Evolutionary conservation across 106 monocot species (phyloP), one percentile per base, ranked within the genome.

Genomic region (Dioscorea dumetorum): DNA sequence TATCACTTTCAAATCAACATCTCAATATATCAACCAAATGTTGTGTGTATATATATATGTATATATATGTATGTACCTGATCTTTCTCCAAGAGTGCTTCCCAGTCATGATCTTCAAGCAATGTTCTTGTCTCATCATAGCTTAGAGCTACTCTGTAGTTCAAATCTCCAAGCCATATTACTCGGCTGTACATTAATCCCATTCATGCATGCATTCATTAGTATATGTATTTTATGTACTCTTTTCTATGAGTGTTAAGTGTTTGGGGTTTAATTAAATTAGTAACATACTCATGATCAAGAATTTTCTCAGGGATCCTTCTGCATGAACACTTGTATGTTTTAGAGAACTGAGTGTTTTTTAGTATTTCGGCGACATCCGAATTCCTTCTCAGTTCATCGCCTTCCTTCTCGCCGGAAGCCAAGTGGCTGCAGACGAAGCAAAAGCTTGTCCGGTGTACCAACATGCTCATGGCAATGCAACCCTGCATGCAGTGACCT

Each of bases 321-420:
- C 61, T 70, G 14, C 72, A 49, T 1, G 88, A 82, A 10, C 62
- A 60, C 75, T 99, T 93, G 90, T 92, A 99, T 52, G 87, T 79
- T 49, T 64, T 87, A 0, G 80, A 79, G 67, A 99, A 93, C 70
- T 89, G 92, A 8, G 86, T 85, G 87, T 51, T 85, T 75, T 87
- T 90, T 31, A 99, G 78, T 48, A 99, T 99, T 69, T 99, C 92
- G 8, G 85, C 73, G 11, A 99, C 97, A 34, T 99, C 92, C 2
- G 87, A 84, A 70, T 99, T 99, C 70, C 97, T 82, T 72, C 60
- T 84, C 28, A 99, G 67, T 73, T 92, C 97, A 66, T 99, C 92
- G 12, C 97, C 92, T 53, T 92, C 92, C 80, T 92, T 99, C 82
- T 99, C 92, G 10, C 97, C 97, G 1, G 97, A 92, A 23, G 97